Conservation (phyloP, 352 stramenopile genomes). For the Peronospora destructor region DNA sequence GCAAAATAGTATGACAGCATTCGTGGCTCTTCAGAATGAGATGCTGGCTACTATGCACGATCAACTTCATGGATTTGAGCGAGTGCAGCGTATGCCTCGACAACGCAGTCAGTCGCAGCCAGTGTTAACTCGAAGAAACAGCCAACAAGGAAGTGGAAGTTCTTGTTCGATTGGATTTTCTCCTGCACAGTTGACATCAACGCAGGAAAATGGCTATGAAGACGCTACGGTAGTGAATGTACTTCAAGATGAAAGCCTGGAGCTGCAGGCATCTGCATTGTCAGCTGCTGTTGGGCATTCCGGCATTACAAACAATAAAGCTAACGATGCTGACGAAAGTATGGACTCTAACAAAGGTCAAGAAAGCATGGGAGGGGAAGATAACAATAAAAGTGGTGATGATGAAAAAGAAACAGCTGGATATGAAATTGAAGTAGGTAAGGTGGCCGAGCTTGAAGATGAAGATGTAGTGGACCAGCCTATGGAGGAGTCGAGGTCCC, state of each 20-base stretch:
- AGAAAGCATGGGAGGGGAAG: conserved; percentile 8
- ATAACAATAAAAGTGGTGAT: conserved; percentile 23
- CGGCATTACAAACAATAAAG: background rate
- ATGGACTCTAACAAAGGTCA: conserved; percentile 1
- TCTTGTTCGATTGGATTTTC: conserved; percentile 4
- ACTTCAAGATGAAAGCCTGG: background rate
- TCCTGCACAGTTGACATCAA: background rate
- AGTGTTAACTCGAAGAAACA: conserved; percentile 15
- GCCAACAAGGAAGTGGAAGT: conserved; percentile 4
- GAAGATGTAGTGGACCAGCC: conserved; percentile 1
- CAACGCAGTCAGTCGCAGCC: conserved; percentile 20
- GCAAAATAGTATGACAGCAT: conserved; percentile 42
- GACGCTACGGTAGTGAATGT: background rate
- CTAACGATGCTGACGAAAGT: background rate
- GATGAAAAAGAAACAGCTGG: conserved; percentile 20
- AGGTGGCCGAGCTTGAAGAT: background rate
- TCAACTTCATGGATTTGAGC: conserved; percentile 32
- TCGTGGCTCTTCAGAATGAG: conserved; percentile 44
- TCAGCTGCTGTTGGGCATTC: background rate
- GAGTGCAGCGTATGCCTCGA: conserved; percentile 15
- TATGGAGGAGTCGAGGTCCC: conserved; percentile 24
- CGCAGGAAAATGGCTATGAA: background rate
- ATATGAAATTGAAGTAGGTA: conserved; percentile 7
- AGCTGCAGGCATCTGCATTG: background rate
- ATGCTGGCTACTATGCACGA: conserved; percentile 34